Evolutionary conservation across 495 filamentous ascomycete species (phyloP).

Genomic region (Penicillium coprophilum): DNA sequence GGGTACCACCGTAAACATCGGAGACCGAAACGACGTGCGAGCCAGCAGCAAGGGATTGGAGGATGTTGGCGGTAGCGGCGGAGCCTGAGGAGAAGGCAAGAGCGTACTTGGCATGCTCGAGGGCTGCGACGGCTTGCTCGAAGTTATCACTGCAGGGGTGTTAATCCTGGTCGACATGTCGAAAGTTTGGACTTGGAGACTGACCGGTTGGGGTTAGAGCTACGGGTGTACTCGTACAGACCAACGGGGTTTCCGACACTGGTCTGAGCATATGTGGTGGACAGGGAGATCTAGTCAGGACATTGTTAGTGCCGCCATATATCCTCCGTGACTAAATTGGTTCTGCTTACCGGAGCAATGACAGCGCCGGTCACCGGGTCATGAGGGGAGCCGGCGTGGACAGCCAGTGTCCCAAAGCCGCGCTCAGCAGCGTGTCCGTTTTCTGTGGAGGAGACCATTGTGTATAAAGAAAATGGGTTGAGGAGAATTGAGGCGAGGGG

Average conservation of each 20-base stretch:
- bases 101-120: slow-evolving; percentile 90
- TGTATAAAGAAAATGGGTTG: slow-evolving; percentile 14
- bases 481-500: background rate
- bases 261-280: slow-evolving; percentile 88
- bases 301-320: slow-evolving; percentile 1
- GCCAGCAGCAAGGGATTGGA: slow-evolving; percentile 88
- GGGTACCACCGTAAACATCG: slow-evolving; percentile 96
- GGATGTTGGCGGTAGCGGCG: slow-evolving; percentile 86
- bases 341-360: slow-evolving; percentile 76
- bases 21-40: slow-evolving; percentile 95
- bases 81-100: slow-evolving; percentile 95
- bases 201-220: slow-evolving; percentile 86
- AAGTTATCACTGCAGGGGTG: slow-evolving; percentile 67
- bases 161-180: background rate
- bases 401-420: slow-evolving; percentile 87
- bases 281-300: slow-evolving; percentile 75
- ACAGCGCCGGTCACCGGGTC: slow-evolving; percentile 92
- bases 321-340: background rate
- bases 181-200: slow-evolving; percentile 4
- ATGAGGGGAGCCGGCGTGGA: slow-evolving; percentile 87
- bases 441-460: slow-evolving; percentile 33
- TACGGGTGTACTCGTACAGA: slow-evolving; percentile 84
- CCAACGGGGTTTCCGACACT: slow-evolving; percentile 84
- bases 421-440: slow-evolving; percentile 42
- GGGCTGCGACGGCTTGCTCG: slow-evolving; percentile 82